These are phyloP conservation scores for Brettanomyces nanus DNA, from an alignment of 805 yeast genomes.

Conservation along the genomic window DNA sequence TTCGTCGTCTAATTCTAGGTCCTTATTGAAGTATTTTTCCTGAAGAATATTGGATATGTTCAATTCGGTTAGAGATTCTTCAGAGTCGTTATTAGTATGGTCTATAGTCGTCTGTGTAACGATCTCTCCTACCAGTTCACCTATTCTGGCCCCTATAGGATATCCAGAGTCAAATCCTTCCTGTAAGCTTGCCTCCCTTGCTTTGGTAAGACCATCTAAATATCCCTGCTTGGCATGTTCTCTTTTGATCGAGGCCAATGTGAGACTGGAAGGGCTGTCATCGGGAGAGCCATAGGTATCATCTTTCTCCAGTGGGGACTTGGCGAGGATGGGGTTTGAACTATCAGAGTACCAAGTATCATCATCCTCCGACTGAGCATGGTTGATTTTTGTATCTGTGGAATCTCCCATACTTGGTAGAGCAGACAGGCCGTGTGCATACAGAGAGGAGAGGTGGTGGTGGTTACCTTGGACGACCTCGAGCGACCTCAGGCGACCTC, in stretches of 20 bases:
- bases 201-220: constrained; percentile 63
- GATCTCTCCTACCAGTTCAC: constrained; percentile 55
- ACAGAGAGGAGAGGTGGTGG: no score
- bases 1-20: constrained; percentile 29
- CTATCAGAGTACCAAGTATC: neutral
- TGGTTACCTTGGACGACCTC: no score
- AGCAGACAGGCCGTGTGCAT: no score
- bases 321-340: neutral
- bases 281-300: neutral
- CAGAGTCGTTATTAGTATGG: constrained; percentile 4
- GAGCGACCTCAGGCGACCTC: no score
- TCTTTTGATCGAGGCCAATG: constrained; percentile 30
- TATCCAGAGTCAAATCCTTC: constrained; percentile 76
- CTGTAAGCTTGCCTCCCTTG: constrained; percentile 67
- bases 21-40: constrained; percentile 43
- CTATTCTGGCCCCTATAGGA: constrained; percentile 66
- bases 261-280: neutral
- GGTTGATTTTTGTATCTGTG: no score
- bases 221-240: constrained; percentile 76
- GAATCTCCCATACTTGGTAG: no score
- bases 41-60: constrained; percentile 51
- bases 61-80: constrained; percentile 35
- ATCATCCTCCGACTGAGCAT: neutral
- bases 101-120: constrained; percentile 35
- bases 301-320: neutral